A percentile compares a stretch with the other conserved stretches of the same genome.
phyloP scores from a whole-genome alignment of 1,284 basidiomycete species.

The Tylopilus microsporus region DNA sequence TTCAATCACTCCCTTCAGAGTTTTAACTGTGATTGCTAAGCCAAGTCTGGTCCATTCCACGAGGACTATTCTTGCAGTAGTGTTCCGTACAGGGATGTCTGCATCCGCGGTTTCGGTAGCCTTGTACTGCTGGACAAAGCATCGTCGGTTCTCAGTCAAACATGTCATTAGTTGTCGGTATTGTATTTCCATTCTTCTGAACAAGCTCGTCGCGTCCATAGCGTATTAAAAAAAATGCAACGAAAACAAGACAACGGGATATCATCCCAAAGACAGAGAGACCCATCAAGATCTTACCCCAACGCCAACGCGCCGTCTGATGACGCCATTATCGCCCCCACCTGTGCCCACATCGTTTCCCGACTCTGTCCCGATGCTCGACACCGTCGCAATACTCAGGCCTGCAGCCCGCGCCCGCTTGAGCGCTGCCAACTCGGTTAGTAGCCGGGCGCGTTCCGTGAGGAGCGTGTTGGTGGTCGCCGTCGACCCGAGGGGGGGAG shows the following conservation, averaged over 20 bases:
- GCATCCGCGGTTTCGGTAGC: too few species aligned
- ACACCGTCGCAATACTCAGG: not conserved
- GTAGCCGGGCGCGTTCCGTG: slow-evolving; percentile 27
- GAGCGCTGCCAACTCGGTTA: slow-evolving; percentile 29
- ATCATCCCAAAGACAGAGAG: not conserved
- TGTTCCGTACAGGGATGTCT: too few species aligned
- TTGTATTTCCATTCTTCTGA: too few species aligned
- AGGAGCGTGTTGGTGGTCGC: slow-evolving; percentile 22
- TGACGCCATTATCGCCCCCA: not conserved
- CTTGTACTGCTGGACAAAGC: too few species aligned
- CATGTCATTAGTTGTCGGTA: too few species aligned
- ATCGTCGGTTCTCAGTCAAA: too few species aligned
- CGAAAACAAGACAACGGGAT: not conserved
- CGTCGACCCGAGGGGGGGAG: slow-evolving; percentile 11
- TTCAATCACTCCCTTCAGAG: too few species aligned
- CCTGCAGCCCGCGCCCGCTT: slow-evolving; percentile 10
- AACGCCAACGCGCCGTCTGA: slow-evolving; percentile 7
- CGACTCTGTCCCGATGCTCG: not conserved
- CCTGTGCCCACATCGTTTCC: not conserved
- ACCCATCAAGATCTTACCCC: slow-evolving; percentile 1
- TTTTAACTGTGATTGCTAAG: too few species aligned
- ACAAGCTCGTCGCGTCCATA: too few species aligned
- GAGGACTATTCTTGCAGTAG: too few species aligned
- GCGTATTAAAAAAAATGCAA: too few species aligned
- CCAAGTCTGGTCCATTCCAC: too few species aligned